A percentile compares a stretch with the other conserved stretches of the same genome.
Conservation (phyloP, 1,284 basidiomycete species). For the Cryptococcus maquisensis region DNA sequence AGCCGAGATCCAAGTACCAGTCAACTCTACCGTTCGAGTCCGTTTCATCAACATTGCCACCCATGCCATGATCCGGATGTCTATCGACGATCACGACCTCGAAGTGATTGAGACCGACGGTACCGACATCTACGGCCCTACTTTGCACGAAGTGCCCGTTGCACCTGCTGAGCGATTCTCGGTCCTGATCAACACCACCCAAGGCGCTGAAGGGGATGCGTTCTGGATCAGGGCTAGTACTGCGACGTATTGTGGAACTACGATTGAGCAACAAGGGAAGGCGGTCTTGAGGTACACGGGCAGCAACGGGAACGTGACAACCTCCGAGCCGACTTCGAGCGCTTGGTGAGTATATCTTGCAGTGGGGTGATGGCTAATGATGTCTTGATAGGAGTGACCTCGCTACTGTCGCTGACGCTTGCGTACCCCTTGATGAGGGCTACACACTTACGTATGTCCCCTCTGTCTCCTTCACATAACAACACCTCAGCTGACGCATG, state of each 20-base stretch:
- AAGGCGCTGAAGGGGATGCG: conserved; percentile 20
- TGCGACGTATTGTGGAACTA: conserved; percentile 3
- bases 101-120: conserved; percentile 34
- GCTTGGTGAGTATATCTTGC: conserved; percentile 5
- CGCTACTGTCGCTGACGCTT: neutral
- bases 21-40: conserved; percentile 11
- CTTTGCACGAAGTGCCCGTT: conserved; percentile 24
- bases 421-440: conserved; percentile 21
- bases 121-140: conserved; percentile 18
- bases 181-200: conserved; percentile 32
- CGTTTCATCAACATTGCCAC: conserved; percentile 21
- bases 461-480: conserved; percentile 13
- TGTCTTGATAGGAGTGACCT: conserved; percentile 10
- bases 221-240: conserved; percentile 37
- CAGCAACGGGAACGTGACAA: conserved; percentile 1
- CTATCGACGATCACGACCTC: conserved; percentile 31
- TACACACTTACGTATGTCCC: conserved; percentile 13
- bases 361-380: neutral
- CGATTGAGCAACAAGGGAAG: neutral
- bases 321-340: neutral
- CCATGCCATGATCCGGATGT: conserved; percentile 15
- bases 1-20: conserved; percentile 12
- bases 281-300: conserved; percentile 8
- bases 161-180: conserved; percentile 39
- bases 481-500: conserved; percentile 14